phyloP scores from a whole-genome alignment of 2,329 filamentous ascomycete species.

The Salinomyces thailandicus region DNA sequence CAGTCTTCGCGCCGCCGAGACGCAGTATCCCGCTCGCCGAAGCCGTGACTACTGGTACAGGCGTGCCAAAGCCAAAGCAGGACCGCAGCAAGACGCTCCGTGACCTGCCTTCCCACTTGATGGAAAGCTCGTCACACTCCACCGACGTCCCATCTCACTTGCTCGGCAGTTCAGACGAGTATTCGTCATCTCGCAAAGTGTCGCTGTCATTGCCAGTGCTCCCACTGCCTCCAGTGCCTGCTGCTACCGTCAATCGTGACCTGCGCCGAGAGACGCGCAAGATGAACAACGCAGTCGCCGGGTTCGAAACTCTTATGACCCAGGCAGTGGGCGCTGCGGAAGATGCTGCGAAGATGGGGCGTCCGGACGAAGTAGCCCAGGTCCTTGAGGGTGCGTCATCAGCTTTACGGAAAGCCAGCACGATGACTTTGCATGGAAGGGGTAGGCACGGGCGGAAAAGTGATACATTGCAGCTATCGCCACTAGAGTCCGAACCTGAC shows the following conservation, averaged over 20 bases:
- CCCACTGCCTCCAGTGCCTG: not conserved
- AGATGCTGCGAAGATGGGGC: slow-evolving; percentile 22
- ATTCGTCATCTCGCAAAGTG: not conserved
- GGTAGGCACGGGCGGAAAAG: not conserved
- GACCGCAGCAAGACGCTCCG: slow-evolving; percentile 6
- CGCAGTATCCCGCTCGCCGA: too few relatives aligned
- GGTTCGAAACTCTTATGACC: slow-evolving; percentile 33
- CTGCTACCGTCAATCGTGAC: not conserved
- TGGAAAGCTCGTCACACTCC: slow-evolving; percentile 8
- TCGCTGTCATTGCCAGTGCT: slow-evolving; percentile 1
- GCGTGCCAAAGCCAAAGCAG: too few relatives aligned
- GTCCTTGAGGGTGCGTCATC: slow-evolving; percentile 31
- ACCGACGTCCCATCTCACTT: slow-evolving; percentile 3
- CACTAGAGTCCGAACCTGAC: not conserved
- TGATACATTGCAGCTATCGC: not conserved
- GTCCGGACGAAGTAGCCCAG: slow-evolving; percentile 29
- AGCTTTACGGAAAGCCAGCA: slow-evolving; percentile 25
- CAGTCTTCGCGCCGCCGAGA: too few relatives aligned
- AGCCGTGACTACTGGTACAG: too few relatives aligned
- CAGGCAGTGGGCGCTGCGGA: slow-evolving; percentile 31
- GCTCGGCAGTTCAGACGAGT: slow-evolving; percentile 1
- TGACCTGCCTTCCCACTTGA: slow-evolving; percentile 8
- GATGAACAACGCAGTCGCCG: slow-evolving; percentile 26
- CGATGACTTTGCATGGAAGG: not conserved
- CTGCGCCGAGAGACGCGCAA: slow-evolving; percentile 6